A percentile compares a stretch with the other conserved stretches of the same genome.
Conservation (phyloP, 345 rosid species). For the Aurinia saxatilis region DNA sequence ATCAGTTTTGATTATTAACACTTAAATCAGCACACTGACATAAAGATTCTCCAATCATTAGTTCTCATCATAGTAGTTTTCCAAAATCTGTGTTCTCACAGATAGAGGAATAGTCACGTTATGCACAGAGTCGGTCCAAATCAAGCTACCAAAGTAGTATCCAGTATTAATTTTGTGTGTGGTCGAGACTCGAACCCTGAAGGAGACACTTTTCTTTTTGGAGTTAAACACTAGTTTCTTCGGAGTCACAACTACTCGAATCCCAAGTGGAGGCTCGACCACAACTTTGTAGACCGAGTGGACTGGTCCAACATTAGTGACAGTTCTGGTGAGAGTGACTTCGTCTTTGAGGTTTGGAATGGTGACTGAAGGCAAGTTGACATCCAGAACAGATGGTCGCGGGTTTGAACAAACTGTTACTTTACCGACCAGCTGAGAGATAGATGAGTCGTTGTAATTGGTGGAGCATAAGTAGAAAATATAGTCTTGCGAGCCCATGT, state of each 20-base stretch:
- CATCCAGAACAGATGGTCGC: conserved; percentile 22
- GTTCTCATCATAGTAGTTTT: conserved; percentile 25
- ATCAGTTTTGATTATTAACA: too few relatives aligned
- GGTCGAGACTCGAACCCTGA: conserved; percentile 21
- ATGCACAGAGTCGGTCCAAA: conserved; percentile 30
- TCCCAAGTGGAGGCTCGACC: conserved; percentile 32
- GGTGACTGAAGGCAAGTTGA: too few relatives aligned
- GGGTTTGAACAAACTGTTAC: conserved; percentile 21
- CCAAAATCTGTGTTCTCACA: conserved; percentile 31
- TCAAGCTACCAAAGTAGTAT: conserved; percentile 38
- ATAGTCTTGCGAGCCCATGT: conserved; percentile 41
- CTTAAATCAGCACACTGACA: too few relatives aligned
- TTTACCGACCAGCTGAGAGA: conserved; percentile 37
- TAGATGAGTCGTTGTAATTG: conserved; percentile 44
- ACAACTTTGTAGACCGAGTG: conserved; percentile 27
- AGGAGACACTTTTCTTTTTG: conserved; percentile 19
- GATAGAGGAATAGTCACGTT: conserved; percentile 39
- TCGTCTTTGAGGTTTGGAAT: conserved; percentile 24
- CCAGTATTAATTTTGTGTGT: conserved; percentile 34
- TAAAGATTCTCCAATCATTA: not conserved
- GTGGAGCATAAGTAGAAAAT: conserved; percentile 42
- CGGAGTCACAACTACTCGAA: conserved; percentile 20
- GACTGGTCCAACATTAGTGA: conserved; percentile 41
- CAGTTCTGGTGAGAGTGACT: conserved; percentile 27
- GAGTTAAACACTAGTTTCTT: conserved; percentile 20